phyloP scores from a whole-genome alignment of 352 stramenopile genomes.

The Halophytophthora polymorphica region DNA sequence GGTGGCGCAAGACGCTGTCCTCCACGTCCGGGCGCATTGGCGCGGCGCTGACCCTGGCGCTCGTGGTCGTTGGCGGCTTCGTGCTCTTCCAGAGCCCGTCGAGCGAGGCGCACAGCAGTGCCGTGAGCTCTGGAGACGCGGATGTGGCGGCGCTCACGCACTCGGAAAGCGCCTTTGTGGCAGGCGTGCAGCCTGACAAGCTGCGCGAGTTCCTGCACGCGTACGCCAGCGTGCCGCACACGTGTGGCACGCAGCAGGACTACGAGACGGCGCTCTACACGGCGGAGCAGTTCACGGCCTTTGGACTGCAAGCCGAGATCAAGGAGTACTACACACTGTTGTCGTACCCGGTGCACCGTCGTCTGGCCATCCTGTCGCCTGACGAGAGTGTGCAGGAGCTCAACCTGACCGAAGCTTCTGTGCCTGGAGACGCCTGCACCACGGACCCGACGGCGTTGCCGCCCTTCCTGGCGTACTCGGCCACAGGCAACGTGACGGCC shows the following conservation, averaged over 20 bases:
- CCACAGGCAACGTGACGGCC: conserved; percentile 56
- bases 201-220: conserved; percentile 11
- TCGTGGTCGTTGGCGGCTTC: conserved; percentile 21
- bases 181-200: conserved; percentile 1
- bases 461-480: conserved; percentile 78
- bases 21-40: conserved; percentile 13
- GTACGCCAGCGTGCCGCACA: conserved; percentile 10
- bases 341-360: conserved; percentile 44
- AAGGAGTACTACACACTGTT: conserved; percentile 59
- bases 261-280: conserved; percentile 29
- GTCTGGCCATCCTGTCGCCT: conserved; percentile 30
- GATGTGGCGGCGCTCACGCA: no score
- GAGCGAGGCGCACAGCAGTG: no score
- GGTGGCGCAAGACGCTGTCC: conserved; percentile 15
- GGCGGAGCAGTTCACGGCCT: conserved; percentile 14
- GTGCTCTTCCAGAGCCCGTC: conserved; percentile 18
- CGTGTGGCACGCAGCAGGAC: conserved; percentile 18
- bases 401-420: conserved; percentile 44
- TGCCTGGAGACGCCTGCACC: conserved; percentile 61
- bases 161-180: conserved; percentile 10
- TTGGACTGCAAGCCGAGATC: conserved; percentile 49
- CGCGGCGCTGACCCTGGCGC: conserved; percentile 8
- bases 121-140: no score
- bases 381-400: conserved; percentile 22
- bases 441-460: conserved; percentile 45